Evolutionary conservation across 23 red algal species (phyloP).

Genomic region (Agarophyton chilense): DNA sequence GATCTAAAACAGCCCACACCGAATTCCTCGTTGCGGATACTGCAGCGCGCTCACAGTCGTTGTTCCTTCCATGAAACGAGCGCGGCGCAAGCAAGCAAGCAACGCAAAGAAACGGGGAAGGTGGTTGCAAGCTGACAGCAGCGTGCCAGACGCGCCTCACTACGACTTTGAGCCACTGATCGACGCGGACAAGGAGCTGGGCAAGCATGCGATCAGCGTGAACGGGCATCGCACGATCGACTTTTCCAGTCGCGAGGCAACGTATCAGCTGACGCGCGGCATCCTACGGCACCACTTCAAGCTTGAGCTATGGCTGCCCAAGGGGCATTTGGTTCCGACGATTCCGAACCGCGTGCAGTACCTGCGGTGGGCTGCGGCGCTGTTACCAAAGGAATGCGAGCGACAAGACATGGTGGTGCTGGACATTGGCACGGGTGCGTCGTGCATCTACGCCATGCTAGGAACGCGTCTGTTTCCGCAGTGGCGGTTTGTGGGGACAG

Average conservation of each 20-base stretch:
- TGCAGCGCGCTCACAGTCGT: no score
- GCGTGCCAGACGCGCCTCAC: not conserved
- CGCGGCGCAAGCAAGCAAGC: not conserved
- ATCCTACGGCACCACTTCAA: constrained; percentile 60
- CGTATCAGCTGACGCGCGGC: constrained; percentile 18
- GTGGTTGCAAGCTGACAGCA: not conserved
- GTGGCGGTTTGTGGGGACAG: constrained; percentile 48
- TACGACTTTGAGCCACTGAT: constrained; percentile 25
- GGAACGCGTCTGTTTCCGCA: constrained; percentile 37
- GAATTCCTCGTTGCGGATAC: no score
- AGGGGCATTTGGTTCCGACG: constrained; percentile 39
- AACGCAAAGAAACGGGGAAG: not conserved
- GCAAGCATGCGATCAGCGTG: not conserved
- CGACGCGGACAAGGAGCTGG: not conserved
- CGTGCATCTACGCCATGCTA: constrained; percentile 53
- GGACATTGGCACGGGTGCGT: constrained; percentile 65
- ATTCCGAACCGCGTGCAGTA: constrained; percentile 67
- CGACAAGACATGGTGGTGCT: not conserved
- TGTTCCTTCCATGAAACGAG: constrained; percentile 4
- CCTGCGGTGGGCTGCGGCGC: constrained; percentile 35
- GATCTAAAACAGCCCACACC: no score
- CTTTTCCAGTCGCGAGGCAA: constrained; percentile 22
- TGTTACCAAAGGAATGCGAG: not conserved
- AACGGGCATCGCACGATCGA: constrained; percentile 17
- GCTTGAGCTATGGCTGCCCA: constrained; percentile 22